phyloP scores from a whole-genome alignment of 352 stramenopile species.

The Globisporangium parvum region DNA sequence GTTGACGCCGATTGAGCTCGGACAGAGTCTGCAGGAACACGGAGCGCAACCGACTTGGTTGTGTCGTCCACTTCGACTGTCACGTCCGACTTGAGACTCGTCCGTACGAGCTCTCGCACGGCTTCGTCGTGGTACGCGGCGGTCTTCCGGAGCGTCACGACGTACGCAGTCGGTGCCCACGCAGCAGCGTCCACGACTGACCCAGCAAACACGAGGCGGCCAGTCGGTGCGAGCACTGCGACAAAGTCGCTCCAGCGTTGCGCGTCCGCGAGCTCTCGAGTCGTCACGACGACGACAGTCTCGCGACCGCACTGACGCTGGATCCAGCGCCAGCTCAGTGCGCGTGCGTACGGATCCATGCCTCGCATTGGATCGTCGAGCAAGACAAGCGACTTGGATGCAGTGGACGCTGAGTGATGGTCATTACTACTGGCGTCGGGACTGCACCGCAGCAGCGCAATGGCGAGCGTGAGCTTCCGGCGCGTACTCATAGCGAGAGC shows the following conservation, averaged over 20 bases:
- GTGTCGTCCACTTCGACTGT: constrained; percentile 23
- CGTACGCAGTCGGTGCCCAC: constrained; percentile 31
- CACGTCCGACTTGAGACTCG: constrained; percentile 11
- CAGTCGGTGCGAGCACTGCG: constrained; percentile 56
- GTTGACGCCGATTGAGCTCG: constrained; percentile 1
- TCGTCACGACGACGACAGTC: constrained; percentile 76
- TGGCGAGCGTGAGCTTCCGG: constrained; percentile 77
- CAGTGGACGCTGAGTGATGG: constrained; percentile 26
- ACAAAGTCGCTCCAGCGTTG: constrained; percentile 68
- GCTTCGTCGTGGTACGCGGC: constrained; percentile 13
- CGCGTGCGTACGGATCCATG: constrained; percentile 91
- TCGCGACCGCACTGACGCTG: constrained; percentile 22
- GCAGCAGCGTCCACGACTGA: constrained; percentile 44
- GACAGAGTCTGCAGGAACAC: constrained; percentile 25
- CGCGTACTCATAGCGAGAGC: constrained; percentile 68
- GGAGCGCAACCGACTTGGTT: constrained; percentile 29
- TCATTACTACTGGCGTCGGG: neutral
- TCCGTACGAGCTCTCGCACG: constrained; percentile 19
- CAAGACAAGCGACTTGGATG: constrained; percentile 31
- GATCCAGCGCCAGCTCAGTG: constrained; percentile 85
- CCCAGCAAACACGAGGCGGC: constrained; percentile 20
- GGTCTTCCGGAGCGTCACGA: constrained; percentile 39
- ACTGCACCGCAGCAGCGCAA: constrained; percentile 51
- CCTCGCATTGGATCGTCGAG: constrained; percentile 87
- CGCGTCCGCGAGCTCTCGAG: constrained; percentile 91